phyloP scores from a whole-genome alignment of 163 green algal species.

The Trebouxiophyceae sp. region DNA sequence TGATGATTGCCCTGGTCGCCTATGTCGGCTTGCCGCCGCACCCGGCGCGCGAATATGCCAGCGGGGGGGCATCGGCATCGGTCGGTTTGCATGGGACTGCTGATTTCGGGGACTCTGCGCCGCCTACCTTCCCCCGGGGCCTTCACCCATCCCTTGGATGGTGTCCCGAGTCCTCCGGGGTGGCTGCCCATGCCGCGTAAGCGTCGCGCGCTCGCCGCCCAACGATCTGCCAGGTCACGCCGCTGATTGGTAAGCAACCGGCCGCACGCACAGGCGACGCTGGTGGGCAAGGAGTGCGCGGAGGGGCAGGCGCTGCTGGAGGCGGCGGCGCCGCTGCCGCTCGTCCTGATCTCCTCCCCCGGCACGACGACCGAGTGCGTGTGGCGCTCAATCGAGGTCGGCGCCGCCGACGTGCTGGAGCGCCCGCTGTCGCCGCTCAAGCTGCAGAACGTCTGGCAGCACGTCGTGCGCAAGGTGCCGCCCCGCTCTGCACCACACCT shows the following conservation, averaged over 20 bases:
- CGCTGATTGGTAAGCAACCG: neutral
- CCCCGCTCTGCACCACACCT: neutral
- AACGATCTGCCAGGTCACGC: constrained; percentile 1
- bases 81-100: no score
- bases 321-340: constrained; percentile 35
- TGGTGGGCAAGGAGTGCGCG: constrained; percentile 16
- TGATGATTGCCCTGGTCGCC: no score
- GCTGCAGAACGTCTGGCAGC: constrained; percentile 82
- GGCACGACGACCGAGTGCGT: constrained; percentile 36
- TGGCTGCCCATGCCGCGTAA: no score
- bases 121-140: no score
- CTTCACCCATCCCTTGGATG: no score
- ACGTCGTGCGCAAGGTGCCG: constrained; percentile 61
- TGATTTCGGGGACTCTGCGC: no score
- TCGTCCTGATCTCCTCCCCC: constrained; percentile 52
- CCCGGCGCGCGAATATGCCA: no score
- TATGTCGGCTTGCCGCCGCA: no score
- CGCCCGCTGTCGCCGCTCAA: constrained; percentile 65
- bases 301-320: constrained; percentile 23
- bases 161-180: no score
- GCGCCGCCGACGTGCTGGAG: constrained; percentile 69
- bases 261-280: constrained; percentile 17
- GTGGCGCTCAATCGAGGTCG: constrained; percentile 61
- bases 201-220: no score
- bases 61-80: no score